Evolutionary conservation across 257 asterid genomes (phyloP).

Genomic region (Sherardia arvensis): DNA sequence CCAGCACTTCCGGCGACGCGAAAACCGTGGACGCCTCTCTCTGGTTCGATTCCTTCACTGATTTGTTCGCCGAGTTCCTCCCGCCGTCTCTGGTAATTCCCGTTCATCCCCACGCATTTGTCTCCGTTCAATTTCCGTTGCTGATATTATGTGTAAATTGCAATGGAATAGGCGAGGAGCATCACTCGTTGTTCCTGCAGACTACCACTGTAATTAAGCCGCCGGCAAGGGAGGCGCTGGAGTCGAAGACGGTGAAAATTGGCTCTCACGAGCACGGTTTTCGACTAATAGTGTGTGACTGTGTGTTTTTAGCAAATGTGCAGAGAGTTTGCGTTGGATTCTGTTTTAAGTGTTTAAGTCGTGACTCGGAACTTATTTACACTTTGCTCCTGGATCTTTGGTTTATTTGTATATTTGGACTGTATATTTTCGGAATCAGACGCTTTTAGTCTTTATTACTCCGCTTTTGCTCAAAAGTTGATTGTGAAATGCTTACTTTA

Average conservation of each 20-base stretch:
- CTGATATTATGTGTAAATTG: constrained; percentile 1
- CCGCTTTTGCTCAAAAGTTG: not conserved
- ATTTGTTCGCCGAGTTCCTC: constrained; percentile 33
- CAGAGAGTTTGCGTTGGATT: not conserved
- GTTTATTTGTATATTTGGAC: not conserved
- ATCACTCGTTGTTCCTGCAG: constrained; percentile 66
- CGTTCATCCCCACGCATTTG: not conserved
- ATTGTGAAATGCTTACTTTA: too few species aligned
- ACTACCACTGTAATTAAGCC: constrained; percentile 46
- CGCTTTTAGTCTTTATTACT: too few species aligned
- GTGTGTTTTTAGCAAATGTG: not conserved
- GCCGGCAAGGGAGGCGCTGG: constrained; percentile 79
- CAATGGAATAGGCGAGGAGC: constrained; percentile 50
- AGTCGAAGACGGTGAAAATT: constrained; percentile 42
- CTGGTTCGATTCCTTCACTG: constrained; percentile 92
- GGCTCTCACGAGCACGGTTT: constrained; percentile 37
- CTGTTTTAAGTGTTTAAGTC: not conserved
- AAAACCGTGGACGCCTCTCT: constrained; percentile 57
- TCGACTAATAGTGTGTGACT: not conserved
- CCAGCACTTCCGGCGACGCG: constrained; percentile 18
- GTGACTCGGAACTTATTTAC: not conserved
- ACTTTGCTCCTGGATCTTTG: too few species aligned
- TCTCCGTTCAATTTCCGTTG: not conserved
- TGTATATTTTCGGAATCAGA: not conserved
- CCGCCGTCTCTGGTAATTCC: constrained; percentile 50